Conservation (phyloP, 805 yeast species). For the Suhomyces prunicola region DNA sequence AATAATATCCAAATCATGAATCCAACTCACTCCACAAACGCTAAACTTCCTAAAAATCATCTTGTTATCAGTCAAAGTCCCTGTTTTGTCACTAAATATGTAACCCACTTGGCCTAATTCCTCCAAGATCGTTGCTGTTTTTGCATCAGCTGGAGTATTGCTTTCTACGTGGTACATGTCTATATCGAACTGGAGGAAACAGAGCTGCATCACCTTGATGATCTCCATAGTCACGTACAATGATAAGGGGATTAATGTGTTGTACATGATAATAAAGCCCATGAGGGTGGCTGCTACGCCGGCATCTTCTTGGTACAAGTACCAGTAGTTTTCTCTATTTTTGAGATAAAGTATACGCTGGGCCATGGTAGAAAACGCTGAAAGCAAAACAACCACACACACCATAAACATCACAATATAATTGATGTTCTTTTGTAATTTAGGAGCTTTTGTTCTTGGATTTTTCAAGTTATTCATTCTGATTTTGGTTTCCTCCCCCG, state of each 20-base stretch:
- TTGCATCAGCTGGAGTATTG: conserved; percentile 90
- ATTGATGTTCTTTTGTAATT: conserved; percentile 79
- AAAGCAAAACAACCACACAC: conserved; percentile 63
- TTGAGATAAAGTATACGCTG: conserved; percentile 52
- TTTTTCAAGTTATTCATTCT: conserved; percentile 91
- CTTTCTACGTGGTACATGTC: conserved; percentile 88
- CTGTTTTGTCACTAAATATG: conserved; percentile 94
- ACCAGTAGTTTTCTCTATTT: conserved; percentile 58
- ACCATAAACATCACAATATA: conserved; percentile 87
- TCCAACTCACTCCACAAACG: conserved; percentile 86
- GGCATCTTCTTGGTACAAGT: conserved; percentile 65
- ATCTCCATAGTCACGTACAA: conserved; percentile 96
- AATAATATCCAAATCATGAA: conserved; percentile 65
- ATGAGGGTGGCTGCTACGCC: conserved; percentile 86
- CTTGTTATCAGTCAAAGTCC: conserved; percentile 90
- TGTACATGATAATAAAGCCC: conserved; percentile 97
- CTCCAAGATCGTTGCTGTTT: conserved; percentile 92
- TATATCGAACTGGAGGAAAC: conserved; percentile 80
- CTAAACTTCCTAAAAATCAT: conserved; percentile 91
- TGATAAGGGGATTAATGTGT: conserved; percentile 91
- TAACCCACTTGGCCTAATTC: conserved; percentile 97
- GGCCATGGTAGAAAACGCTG: conserved; percentile 81
- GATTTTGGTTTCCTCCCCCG: conserved; percentile 95
- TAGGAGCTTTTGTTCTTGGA: conserved; percentile 91
- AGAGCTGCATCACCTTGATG: conserved; percentile 82